These are phyloP conservation scores for Trametopsis cervina DNA, from an alignment of 768 basidiomycete species.

Conservation along the genomic window DNA sequence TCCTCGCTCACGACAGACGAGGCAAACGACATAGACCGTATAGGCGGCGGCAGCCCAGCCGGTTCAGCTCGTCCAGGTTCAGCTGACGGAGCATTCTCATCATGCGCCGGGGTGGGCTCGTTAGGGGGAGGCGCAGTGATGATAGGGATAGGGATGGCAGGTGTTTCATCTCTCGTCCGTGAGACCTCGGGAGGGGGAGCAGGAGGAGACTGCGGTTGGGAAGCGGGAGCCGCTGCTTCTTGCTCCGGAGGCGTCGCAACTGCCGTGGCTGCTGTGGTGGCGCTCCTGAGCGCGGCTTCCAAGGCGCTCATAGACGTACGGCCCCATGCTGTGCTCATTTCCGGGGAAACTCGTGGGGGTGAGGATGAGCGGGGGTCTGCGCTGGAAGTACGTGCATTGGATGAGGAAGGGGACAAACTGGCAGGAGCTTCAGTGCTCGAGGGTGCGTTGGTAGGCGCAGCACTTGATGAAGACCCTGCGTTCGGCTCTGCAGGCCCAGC, in stretches of 20 bases:
- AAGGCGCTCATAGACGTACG: conserved; percentile 20
- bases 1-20: conserved; percentile 19
- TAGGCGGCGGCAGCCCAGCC: conserved; percentile 1
- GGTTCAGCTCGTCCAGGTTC: neutral
- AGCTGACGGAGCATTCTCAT: neutral
- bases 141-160: neutral
- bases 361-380: neutral
- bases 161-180: neutral
- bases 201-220: neutral
- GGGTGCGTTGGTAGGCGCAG: neutral
- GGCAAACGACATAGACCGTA: conserved; percentile 16
- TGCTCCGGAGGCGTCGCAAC: conserved; percentile 15
- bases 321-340: too few relatives aligned
- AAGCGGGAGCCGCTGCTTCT: neutral
- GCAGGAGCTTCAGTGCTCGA: neutral
- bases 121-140: neutral
- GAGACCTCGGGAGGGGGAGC: neutral
- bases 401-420: neutral
- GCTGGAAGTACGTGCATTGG: neutral
- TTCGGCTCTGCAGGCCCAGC: conserved; percentile 24
- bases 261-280: conserved; percentile 40
- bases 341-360: conserved; percentile 4
- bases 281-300: conserved; percentile 33
- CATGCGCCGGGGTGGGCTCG: neutral
- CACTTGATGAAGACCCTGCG: conserved; percentile 16